Conservation (phyloP, 2,329 filamentous ascomycete species). For the Nemania sp. region DNA sequence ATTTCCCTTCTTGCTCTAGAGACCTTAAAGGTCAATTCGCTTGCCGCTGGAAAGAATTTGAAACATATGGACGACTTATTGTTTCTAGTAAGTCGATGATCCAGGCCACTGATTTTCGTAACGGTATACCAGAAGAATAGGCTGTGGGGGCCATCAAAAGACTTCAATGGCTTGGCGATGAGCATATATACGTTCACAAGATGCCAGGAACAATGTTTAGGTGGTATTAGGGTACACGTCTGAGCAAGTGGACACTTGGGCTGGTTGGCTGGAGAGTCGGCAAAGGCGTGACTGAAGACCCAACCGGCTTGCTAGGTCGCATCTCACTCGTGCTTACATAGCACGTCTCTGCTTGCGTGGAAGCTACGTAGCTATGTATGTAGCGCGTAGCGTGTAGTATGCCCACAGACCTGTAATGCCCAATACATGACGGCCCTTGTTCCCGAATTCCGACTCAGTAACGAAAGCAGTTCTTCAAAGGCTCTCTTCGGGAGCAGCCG, state of each 20-base stretch:
- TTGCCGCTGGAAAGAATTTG: too few species aligned
- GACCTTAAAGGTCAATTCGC: background rate
- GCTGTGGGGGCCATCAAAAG: background rate
- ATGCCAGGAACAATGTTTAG: background rate
- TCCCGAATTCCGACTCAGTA: too few species aligned
- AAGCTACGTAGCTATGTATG: background rate
- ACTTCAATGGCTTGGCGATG: constrained; percentile 9
- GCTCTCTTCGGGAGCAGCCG: too few species aligned
- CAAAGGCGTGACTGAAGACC: background rate
- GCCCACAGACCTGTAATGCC: background rate
- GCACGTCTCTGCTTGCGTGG: background rate
- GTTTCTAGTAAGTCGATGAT: background rate
- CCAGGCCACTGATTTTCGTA: background rate
- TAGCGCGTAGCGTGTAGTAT: too few species aligned
- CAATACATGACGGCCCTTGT: constrained; percentile 2
- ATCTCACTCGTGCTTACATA: background rate
- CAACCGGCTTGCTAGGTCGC: constrained; percentile 2
- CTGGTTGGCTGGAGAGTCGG: constrained; percentile 11
- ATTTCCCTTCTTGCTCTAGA: background rate
- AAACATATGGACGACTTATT: too few species aligned
- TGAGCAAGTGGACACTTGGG: constrained; percentile 3
- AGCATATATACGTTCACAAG: background rate
- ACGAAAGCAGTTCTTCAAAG: too few species aligned
- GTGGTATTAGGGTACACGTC: background rate
- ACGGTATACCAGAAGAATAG: background rate